Percentiles rank a stretch among this genome's conserved stretches.
phyloP scores from a whole-genome alignment of 2,329 filamentous ascomycete genomes.

The Pezicula radicicola region DNA sequence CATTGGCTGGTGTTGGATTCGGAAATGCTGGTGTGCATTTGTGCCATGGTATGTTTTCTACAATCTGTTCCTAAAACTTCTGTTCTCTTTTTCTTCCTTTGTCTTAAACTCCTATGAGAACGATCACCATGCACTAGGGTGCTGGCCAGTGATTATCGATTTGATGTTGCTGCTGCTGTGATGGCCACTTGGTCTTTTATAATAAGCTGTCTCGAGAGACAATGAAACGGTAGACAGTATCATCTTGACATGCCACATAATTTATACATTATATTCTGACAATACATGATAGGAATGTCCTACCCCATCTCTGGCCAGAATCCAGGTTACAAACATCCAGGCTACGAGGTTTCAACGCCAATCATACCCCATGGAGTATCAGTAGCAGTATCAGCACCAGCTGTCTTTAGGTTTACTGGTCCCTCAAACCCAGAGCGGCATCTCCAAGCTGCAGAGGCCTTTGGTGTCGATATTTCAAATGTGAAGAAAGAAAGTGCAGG shows the following conservation, averaged over 20 bases:
- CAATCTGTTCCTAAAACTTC: background rate
- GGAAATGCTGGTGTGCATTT: slow-evolving; percentile 96
- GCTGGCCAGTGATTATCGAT: too few relatives aligned
- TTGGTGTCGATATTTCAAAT: slow-evolving; percentile 84
- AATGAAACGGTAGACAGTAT: too few relatives aligned
- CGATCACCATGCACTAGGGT: too few relatives aligned
- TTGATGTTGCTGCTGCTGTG: too few relatives aligned
- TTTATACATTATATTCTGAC: slow-evolving; percentile 4
- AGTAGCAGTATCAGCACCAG: slow-evolving; percentile 88
- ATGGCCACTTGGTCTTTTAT: too few relatives aligned
- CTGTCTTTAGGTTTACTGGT: slow-evolving; percentile 91
- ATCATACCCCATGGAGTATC: slow-evolving; percentile 96
- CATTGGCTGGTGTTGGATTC: slow-evolving; percentile 91
- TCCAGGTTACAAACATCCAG: slow-evolving; percentile 80
- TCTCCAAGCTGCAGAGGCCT: slow-evolving; percentile 81
- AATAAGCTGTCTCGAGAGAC: too few relatives aligned
- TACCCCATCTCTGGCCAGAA: slow-evolving; percentile 98
- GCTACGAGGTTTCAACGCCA: slow-evolving; percentile 73
- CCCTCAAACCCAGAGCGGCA: slow-evolving; percentile 91
- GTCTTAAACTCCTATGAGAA: too few relatives aligned
- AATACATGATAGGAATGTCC: slow-evolving; percentile 67
- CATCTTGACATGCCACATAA: too few relatives aligned
- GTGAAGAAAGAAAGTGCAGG: slow-evolving; percentile 89
- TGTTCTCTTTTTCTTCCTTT: background rate
- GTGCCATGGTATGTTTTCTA: slow-evolving; percentile 51